A percentile compares a stretch with the other conserved stretches of the same genome.
phyloP scores from a whole-genome alignment of 257 asterid species.

The Ehretia macrophylla region DNA sequence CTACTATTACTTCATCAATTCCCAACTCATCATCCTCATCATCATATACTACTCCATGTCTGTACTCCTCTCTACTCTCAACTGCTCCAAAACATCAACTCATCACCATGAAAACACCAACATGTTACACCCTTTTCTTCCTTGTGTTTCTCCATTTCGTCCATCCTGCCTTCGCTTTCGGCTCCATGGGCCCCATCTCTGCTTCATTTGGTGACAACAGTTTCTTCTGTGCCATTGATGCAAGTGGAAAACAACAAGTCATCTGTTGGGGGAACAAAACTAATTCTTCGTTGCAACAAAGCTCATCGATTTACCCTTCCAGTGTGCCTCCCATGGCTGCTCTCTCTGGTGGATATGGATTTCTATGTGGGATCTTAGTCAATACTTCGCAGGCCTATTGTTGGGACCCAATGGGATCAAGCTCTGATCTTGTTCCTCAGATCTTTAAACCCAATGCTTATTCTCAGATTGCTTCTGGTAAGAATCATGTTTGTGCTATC shows the following conservation, averaged over 20 bases:
- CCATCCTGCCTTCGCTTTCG: constrained; percentile 56
- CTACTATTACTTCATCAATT: neutral
- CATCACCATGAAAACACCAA: constrained; percentile 14
- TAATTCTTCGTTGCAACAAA: constrained; percentile 20
- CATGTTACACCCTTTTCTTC: constrained; percentile 12
- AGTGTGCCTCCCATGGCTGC: constrained; percentile 65
- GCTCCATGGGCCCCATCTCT: constrained; percentile 79
- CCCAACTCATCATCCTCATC: neutral
- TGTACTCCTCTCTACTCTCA: constrained; percentile 13
- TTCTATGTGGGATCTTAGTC: constrained; percentile 74
- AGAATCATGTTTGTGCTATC: constrained; percentile 74
- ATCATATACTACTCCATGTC: constrained; percentile 11
- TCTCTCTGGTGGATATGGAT: constrained; percentile 77
- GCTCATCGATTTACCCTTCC: constrained; percentile 21
- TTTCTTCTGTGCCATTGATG: constrained; percentile 87
- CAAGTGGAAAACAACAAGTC: constrained; percentile 83
- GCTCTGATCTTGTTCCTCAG: constrained; percentile 66
- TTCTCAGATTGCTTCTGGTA: constrained; percentile 73
- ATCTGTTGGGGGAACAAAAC: constrained; percentile 77
- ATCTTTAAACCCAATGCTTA: constrained; percentile 42
- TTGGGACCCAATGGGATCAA: constrained; percentile 50
- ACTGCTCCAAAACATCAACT: neutral
- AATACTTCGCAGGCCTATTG: constrained; percentile 74
- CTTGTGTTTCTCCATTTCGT: constrained; percentile 21
- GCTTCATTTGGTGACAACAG: constrained; percentile 70